phyloP scores from a whole-genome alignment of 2,329 filamentous ascomycete genomes.

The Chrysoporthe puriensis region DNA sequence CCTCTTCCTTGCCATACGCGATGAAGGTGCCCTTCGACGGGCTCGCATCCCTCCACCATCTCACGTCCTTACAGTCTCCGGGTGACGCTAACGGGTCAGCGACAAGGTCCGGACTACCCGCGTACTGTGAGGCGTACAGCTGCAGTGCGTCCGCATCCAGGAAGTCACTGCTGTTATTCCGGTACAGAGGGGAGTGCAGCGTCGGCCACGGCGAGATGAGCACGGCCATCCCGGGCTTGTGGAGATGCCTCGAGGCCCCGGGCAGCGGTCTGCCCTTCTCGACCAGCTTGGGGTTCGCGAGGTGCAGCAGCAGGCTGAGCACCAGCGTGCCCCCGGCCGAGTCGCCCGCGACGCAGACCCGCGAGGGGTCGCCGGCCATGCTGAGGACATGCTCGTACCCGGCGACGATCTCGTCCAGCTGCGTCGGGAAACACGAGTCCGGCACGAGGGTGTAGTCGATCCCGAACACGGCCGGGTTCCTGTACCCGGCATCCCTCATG shows the following conservation, averaged over 20 bases:
- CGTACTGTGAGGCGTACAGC: constrained; percentile 72
- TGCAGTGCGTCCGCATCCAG: constrained; percentile 69
- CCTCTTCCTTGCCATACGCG: constrained; percentile 76
- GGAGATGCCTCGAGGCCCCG: constrained; percentile 35
- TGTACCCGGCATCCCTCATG: constrained; percentile 66
- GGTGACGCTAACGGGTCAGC: constrained; percentile 69
- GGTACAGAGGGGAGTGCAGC: constrained; percentile 68
- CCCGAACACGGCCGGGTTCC: constrained; percentile 77
- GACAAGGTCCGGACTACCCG: constrained; percentile 51
- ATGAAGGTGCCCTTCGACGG: constrained; percentile 71
- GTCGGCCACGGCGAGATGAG: constrained; percentile 83
- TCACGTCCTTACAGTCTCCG: constrained; percentile 67
- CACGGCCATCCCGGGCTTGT: constrained; percentile 62
- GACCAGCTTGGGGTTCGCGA: constrained; percentile 47
- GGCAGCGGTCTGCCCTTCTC: constrained; percentile 27
- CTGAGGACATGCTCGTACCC: constrained; percentile 74
- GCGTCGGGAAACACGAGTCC: constrained; percentile 72
- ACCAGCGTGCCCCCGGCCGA: constrained; percentile 78
- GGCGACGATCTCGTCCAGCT: constrained; percentile 69
- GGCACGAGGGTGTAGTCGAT: constrained; percentile 82
- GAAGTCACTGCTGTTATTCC: constrained; percentile 74
- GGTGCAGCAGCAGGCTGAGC: constrained; percentile 71
- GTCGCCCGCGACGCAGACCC: constrained; percentile 75
- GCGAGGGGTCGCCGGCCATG: constrained; percentile 59
- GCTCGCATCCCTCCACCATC: constrained; percentile 68